These are phyloP conservation scores for Eucalyptus fibrosa DNA, from an alignment of 345 rosid species.

Conservation along the genomic window DNA sequence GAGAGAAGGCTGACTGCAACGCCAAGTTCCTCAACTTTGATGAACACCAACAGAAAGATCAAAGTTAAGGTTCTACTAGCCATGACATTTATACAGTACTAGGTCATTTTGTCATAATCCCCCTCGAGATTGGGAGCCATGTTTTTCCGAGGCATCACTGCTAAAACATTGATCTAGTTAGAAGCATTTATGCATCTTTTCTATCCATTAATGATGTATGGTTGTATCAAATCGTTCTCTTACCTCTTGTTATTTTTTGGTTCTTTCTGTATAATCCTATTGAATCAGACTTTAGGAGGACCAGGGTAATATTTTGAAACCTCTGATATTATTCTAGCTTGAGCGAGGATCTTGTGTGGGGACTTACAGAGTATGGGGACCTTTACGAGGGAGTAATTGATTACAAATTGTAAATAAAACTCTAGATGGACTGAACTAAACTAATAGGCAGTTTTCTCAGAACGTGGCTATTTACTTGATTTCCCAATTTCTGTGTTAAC, in stretches of 20 bases:
- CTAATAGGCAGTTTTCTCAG: background rate
- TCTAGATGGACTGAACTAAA: background rate
- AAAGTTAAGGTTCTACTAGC: background rate
- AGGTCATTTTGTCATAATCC: background rate
- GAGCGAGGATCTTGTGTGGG: background rate
- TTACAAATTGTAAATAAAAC: background rate
- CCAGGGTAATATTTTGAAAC: background rate
- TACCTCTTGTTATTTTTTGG: background rate
- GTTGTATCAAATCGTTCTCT: background rate
- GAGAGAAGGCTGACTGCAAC: conserved; percentile 35
- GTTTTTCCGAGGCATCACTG: background rate
- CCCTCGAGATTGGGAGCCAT: background rate
- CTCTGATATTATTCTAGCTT: background rate
- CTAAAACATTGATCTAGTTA: background rate
- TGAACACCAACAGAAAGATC: background rate
- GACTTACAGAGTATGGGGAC: background rate
- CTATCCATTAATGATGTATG: background rate
- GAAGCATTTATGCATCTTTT: background rate
- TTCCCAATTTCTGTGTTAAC: no score
- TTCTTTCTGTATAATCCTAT: background rate
- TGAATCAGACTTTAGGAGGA: background rate
- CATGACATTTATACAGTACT: background rate
- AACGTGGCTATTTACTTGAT: background rate
- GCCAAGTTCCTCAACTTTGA: conserved; percentile 19
- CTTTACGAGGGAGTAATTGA: background rate